These are phyloP conservation scores for Boletellus sp. DNA, from an alignment of 1,284 basidiomycete species.

Conservation along the genomic window DNA sequence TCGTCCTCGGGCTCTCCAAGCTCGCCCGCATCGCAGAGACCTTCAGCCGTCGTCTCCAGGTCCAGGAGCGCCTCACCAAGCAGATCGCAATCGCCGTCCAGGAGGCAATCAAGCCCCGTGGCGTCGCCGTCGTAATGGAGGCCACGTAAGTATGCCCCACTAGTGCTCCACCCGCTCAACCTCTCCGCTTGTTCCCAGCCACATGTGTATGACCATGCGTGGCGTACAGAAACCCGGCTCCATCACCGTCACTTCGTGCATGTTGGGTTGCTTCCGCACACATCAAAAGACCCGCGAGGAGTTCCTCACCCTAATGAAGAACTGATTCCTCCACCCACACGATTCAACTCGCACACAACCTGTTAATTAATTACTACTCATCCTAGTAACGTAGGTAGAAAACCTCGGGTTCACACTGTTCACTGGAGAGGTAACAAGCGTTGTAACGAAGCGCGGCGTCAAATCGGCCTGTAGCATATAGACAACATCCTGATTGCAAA, in stretches of 20 bases:
- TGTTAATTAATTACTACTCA: conserved; percentile 24
- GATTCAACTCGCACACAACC: conserved; percentile 43
- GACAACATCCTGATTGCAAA: too few relatives aligned
- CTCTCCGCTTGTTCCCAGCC: conserved; percentile 48
- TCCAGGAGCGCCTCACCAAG: conserved; percentile 96
- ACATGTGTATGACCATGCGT: conserved; percentile 99
- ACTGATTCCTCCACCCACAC: conserved; percentile 29
- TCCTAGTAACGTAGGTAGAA: conserved; percentile 21
- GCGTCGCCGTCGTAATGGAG: conserved; percentile 99
- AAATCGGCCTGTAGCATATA: too few relatives aligned
- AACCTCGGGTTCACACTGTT: conserved; percentile 10
- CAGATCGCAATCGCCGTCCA: conserved; percentile 97
- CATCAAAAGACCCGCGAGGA: conserved; percentile 98
- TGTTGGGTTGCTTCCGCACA: conserved; percentile 96
- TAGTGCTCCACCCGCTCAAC: conserved; percentile 12
- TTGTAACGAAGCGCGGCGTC: too few relatives aligned
- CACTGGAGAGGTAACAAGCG: conserved; percentile 14
- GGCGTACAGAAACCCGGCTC: conserved; percentile 98
- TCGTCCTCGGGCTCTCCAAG: conserved; percentile 96
- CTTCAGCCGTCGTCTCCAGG: conserved; percentile 92
- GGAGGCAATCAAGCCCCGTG: conserved; percentile 94
- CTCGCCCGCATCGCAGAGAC: conserved; percentile 97
- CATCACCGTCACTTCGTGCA: conserved; percentile 95
- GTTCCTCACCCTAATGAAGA: conserved; percentile 78
- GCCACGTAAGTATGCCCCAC: conserved; percentile 68